Evolutionary conservation across 1,284 basidiomycete genomes (phyloP), one percentile per base, ranked within the genome.

Genomic region (Flammula alnicola): DNA sequence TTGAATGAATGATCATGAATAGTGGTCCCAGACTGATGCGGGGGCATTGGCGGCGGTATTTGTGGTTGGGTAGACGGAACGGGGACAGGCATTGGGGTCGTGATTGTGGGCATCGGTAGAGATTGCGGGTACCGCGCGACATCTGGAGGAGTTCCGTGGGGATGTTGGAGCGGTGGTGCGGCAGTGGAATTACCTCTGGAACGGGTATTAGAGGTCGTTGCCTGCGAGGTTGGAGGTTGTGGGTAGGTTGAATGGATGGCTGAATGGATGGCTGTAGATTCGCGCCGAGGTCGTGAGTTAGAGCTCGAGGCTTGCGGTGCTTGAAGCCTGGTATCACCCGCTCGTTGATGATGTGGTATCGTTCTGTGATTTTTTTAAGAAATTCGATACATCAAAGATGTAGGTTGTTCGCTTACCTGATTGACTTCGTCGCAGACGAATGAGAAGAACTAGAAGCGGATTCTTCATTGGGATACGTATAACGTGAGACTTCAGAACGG

Each of bases 31-130:
- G 20, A 38, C 25, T 51, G 51, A 29, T 55, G 46, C 3, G 55
- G 50, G 4, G 57, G 47, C 33, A 51, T 51, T 10, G 52, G 51
- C 3, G 41, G 49, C 4, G 54, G 47, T 5, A 47, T 41, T 12
- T 57, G 58, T 8, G 60, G 58, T 31, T 62, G 60, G 4, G 58
- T 54, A 5, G 56, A 52, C 0, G 60, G 61, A 7, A 54, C 58
- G 17, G 53, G 52, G 9, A 62, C 39, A 4, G 62, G 51, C 10
- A 51, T 42, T 11, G 63, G 57, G 3, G 62, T 56, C 2, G 51
- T 48, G 1, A 61, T 35, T 1, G 61, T 57, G 8, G 57, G 62
- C 1, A 60, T 50, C 8, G 60, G 64, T 4, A 58, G 52, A 4
- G 58, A 35, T 2, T 37, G 37, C 12, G 31, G 19, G 35, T 45